Base-by-base conservation (phyloP, 2,329 filamentous ascomycete species). In the Colletotrichum cordylinicola region DNA sequence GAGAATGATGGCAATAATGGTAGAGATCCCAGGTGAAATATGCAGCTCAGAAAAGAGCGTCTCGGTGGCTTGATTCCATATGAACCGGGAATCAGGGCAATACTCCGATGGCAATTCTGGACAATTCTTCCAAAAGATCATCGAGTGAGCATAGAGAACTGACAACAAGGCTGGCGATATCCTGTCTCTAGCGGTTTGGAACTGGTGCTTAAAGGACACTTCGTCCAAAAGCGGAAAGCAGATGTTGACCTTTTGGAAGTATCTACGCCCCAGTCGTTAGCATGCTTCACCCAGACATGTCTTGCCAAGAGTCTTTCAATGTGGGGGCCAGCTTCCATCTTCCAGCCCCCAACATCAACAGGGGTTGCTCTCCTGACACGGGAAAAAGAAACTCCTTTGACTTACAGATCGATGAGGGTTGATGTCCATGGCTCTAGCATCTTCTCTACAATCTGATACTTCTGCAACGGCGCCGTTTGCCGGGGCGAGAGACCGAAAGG, bases 141-240 rank as follows among this genome's bases (percentile, higher is more conserved):
- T 81, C 1, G 89, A 88, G 79, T 91, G 89, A 0, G 91, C 91
- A 78, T 92, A 91, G 3, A 93, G 81, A 73, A 89, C 89, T 56
- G 89, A 89, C 10, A 93, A 79, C 24, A 93, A 82, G 2, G 90
- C 88, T 0, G 90, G 90, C 0, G 91, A 91, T 70, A 90, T 87
- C 15, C 87, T 85, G 15, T 88, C 85, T 76, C 88, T 87, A 33
- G 84, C 82, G 6, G 83, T 81, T 1, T 80, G 83, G 70, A 89
- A 89, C 37, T 88, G 88, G 16, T 85, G 84, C 72, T 88, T 86
- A 74, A 93, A 91, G 1, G 87, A 86, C 4, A 86, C 82, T 58
- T 91, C 89, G 71, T 93, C 90, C 6, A 93, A 85, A 4, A 93
- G 84, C 0, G 91, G 92, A 74, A 93, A 90, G 21, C 90, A 91